Evolutionary conservation across 306 rosid species (phyloP), one percentile per base, ranked within the genome.

Genomic region (Gastrolobium bilobum): DNA sequence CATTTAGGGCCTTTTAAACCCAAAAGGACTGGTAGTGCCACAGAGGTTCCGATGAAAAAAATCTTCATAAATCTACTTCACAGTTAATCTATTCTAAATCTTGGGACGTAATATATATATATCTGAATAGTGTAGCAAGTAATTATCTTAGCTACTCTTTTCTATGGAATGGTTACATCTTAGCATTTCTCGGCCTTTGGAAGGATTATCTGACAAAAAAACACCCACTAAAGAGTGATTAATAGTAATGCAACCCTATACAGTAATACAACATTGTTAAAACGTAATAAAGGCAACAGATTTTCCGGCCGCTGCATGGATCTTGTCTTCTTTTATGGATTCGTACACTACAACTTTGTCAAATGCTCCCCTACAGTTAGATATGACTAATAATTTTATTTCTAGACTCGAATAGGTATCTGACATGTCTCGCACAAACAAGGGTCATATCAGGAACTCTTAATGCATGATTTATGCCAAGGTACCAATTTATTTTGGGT

Each of bases 261-360:
- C 53, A 54, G 50, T n/a, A n/a, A n/a, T n/a, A n/a, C n/a, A n/a
- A n/a, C n/a, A n/a, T n/a, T n/a, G 26, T 20, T 20, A 20, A 20
- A 20, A 20, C 50, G 40, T 42, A 60, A 48, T 20, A 39, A 20
- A 48, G 35, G 13, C 42, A 48, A 57, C 13, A 75, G 6, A 65
- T 2, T 47, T 26, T 8, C 3, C 31, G n/a, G n/a, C n/a, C 7
- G 51, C 10, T 62, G 50, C 10, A 61, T 14, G 62, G 75, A 39
- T 67, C 46, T 20, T 3, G 29, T 73, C 11, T 57, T 79, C 73
- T 78, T 73, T 57, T 57, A 66, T 77, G 78, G 83, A 85, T 77
- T 81, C 79, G 81, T 75, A 82, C 84, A 73, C 80, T 40, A 85
- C 75, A 85, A 59, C 79, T 48, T 72, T 71, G 66, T 66, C 51